Percentiles rank a stretch among this genome's conserved stretches.
Conservation (phyloP, 2,329 filamentous ascomycete species). For the Coniochaeta prunicola region DNA sequence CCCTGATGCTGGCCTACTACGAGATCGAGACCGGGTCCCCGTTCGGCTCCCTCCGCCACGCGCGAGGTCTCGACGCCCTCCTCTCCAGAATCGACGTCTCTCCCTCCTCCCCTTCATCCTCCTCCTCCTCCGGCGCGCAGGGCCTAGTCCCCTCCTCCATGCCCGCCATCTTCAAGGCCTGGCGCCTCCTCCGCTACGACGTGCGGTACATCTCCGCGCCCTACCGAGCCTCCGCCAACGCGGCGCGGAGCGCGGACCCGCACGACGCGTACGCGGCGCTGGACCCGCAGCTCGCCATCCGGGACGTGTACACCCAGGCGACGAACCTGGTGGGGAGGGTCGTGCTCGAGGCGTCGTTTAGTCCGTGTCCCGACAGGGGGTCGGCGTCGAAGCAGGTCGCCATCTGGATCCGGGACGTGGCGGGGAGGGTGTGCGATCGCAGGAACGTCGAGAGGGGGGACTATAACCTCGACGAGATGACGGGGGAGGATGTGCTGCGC, state of each 20-base stretch:
- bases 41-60: not conserved
- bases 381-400: no score
- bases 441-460: not conserved
- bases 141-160: not conserved
- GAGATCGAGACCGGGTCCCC: not conserved
- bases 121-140: not conserved
- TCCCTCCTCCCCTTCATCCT: not conserved
- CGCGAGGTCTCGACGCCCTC: not conserved
- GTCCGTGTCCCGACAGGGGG: not conserved
- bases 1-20: constrained; percentile 2
- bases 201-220: not conserved
- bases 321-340: not conserved
- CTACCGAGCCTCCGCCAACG: not conserved
- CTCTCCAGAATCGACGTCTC: not conserved
- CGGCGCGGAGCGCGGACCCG: not conserved
- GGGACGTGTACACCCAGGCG: not conserved
- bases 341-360: not conserved
- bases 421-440: not conserved
- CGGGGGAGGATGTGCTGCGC: not conserved
- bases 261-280: not conserved
- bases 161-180: constrained; percentile 1
- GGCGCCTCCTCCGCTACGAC: constrained; percentile 1
- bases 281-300: not conserved
- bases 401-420: not conserved
- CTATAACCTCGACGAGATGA: not conserved